These are phyloP conservation scores for Gymnopilus junonius DNA, from an alignment of 768 basidiomycete genomes.

Conservation along the genomic window DNA sequence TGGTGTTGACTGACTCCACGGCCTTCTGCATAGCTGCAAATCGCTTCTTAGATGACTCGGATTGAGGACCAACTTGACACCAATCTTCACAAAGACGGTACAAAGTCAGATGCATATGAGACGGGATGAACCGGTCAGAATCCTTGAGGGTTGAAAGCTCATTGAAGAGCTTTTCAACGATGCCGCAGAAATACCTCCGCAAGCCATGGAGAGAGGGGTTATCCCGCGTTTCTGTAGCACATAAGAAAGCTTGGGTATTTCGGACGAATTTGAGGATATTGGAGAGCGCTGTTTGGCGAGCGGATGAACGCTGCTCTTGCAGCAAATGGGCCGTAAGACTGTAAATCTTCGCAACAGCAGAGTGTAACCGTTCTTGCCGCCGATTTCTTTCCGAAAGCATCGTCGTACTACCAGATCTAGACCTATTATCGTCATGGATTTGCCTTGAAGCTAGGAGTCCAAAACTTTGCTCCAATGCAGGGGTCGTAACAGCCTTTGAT, in stretches of 20 bases:
- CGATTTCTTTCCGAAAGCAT: conserved; percentile 60
- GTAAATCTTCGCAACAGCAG: conserved; percentile 89
- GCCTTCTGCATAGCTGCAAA: conserved; percentile 73
- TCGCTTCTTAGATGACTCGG: conserved; percentile 73
- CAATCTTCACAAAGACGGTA: conserved; percentile 92
- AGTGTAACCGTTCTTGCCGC: conserved; percentile 79
- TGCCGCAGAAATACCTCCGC: conserved; percentile 90
- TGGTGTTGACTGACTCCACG: conserved; percentile 57
- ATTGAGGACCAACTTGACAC: conserved; percentile 84
- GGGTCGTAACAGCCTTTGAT: conserved; percentile 43
- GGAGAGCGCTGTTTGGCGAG: conserved; percentile 72
- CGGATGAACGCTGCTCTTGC: conserved; percentile 69
- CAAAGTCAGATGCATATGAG: conserved; percentile 75
- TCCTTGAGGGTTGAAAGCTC: conserved; percentile 71
- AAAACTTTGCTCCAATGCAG: conserved; percentile 40
- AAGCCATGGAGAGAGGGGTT: conserved; percentile 79
- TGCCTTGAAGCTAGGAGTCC: conserved; percentile 54
- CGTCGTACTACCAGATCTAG: conserved; percentile 47
- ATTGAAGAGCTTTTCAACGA: conserved; percentile 86
- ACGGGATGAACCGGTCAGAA: conserved; percentile 76
- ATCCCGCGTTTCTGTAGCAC: conserved; percentile 70
- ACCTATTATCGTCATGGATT: conserved; percentile 63
- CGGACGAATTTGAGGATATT: conserved; percentile 88
- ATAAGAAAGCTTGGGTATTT: conserved; percentile 80
- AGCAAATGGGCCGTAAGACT: conserved; percentile 81